Evolutionary conservation across 352 stramenopile species (phyloP).

Genomic region (Phytophthora hybrid): DNA sequence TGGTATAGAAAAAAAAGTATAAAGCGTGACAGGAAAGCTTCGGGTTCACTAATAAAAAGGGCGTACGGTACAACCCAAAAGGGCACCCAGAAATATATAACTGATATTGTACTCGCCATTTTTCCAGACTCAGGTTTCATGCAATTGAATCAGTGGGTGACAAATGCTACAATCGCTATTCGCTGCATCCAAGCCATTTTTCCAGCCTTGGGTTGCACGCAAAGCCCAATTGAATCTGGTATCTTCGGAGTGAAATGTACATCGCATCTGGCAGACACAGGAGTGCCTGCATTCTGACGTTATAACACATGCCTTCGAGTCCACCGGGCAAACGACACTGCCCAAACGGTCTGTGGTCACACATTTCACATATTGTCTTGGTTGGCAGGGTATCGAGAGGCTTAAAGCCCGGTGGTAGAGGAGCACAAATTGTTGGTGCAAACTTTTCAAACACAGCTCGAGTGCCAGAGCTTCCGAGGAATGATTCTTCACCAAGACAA

Average conservation of each 20-base stretch:
- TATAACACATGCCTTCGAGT: constrained; percentile 15
- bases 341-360: constrained; percentile 15
- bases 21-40: no score
- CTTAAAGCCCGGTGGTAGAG: neutral
- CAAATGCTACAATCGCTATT: neutral
- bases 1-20: no score
- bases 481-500: neutral
- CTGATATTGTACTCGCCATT: no score
- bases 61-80: no score
- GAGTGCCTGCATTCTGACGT: constrained; percentile 8
- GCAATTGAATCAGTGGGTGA: no score
- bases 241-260: neutral
- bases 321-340: neutral
- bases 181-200: neutral
- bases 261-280: neutral
- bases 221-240: constrained; percentile 4
- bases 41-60: no score
- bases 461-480: neutral
- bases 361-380: constrained; percentile 11
- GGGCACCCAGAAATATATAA: no score
- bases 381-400: constrained; percentile 4
- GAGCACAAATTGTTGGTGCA: neutral
- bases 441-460: neutral
- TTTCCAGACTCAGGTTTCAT: no score
- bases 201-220: neutral